phyloP scores from a whole-genome alignment of 73 alveolate genomes.

The Stentor coeruleus region DNA sequence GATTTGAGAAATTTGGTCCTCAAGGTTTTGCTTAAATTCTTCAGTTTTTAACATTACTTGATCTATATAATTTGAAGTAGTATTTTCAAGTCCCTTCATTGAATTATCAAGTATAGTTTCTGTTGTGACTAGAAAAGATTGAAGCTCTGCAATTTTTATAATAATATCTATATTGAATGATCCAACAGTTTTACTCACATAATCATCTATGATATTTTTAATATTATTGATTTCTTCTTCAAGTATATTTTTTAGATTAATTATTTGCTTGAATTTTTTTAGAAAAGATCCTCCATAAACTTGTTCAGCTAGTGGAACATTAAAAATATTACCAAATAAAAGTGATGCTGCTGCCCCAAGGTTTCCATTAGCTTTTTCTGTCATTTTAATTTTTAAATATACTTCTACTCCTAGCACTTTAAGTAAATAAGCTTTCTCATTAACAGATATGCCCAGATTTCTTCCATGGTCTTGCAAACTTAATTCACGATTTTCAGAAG shows the following conservation, averaged over 20 bases:
- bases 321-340: neutral
- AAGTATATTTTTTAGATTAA: neutral
- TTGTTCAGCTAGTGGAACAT: neutral
- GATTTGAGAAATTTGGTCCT: neutral
- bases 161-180: neutral
- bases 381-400: too few species aligned
- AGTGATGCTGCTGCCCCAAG: neutral
- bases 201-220: neutral
- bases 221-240: neutral
- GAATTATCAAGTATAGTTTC: neutral
- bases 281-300: too few species aligned
- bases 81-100: neutral
- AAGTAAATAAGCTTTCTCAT: neutral
- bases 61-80: too few species aligned
- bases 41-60: neutral
- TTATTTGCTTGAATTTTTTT: neutral
- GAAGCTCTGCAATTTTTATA: neutral
- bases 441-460: neutral
- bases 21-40: neutral
- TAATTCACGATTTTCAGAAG: too few species aligned
- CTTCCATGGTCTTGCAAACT: too few species aligned
- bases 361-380: neutral
- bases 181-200: neutral
- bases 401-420: neutral
- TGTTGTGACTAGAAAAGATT: too few species aligned